Evolutionary conservation across 2,329 filamentous ascomycete species (phyloP).

Genomic region (Claviceps spartinae): DNA sequence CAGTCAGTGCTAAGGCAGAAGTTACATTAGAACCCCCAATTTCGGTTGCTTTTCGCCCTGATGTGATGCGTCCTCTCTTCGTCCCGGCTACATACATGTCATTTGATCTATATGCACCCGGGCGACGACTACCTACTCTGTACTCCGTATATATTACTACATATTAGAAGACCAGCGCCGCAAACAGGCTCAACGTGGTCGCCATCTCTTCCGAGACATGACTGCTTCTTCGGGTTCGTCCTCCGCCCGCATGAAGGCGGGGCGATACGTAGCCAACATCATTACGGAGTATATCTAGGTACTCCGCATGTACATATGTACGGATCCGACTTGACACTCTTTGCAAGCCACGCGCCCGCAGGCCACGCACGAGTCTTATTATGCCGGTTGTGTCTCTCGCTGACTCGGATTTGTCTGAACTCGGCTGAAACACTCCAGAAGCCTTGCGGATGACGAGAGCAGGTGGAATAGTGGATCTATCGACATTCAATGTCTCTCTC

Average conservation of each 20-base stretch:
- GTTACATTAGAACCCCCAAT: neutral
- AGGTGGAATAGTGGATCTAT: constrained; percentile 1
- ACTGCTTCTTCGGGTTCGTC: neutral
- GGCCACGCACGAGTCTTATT: neutral
- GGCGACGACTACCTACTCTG: neutral
- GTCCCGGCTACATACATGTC: neutral
- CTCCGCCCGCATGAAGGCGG: neutral
- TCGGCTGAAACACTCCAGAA: neutral
- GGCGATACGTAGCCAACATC: neutral
- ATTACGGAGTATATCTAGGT: neutral
- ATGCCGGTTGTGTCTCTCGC: constrained; percentile 3
- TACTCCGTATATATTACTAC: too few relatives aligned
- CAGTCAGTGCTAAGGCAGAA: neutral
- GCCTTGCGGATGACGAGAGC: neutral
- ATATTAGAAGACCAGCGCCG: neutral
- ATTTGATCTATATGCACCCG: neutral
- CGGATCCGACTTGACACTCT: neutral
- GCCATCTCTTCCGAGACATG: constrained; percentile 1
- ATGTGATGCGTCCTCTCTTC: neutral
- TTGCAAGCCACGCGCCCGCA: neutral
- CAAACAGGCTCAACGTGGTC: neutral
- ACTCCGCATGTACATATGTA: too few relatives aligned
- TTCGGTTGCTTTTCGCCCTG: neutral
- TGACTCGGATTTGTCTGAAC: neutral
- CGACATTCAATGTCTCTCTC: constrained; percentile 5